Conservation (phyloP, 1,139 yeast species). For the Sugiyamaella paludigena region DNA sequence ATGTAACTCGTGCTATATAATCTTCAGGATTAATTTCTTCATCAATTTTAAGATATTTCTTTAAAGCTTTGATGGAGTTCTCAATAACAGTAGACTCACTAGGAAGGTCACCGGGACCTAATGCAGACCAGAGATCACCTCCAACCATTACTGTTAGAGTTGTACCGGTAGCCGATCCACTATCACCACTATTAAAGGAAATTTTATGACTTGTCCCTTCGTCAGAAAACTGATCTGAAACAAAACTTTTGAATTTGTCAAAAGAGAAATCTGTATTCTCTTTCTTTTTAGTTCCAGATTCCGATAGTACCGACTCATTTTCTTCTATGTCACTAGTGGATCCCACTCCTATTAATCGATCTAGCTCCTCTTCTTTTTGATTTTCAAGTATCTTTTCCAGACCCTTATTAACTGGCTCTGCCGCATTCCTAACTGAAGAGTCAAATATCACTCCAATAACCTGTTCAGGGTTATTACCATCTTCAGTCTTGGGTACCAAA, state of each 20-base stretch:
- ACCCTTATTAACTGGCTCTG: slow-evolving; percentile 18
- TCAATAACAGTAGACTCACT: slow-evolving; percentile 45
- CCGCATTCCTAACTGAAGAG: slow-evolving; percentile 58
- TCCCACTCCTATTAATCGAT: slow-evolving; percentile 3
- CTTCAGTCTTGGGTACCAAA: slow-evolving; percentile 61
- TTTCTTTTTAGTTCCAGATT: neutral
- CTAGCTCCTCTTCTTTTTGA: neutral
- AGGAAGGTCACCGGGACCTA: slow-evolving; percentile 42
- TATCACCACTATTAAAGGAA: neutral
- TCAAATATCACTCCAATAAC: slow-evolving; percentile 88
- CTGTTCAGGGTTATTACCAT: slow-evolving; percentile 51
- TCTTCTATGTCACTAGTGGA: neutral
- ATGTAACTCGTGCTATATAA: slow-evolving; percentile 37
- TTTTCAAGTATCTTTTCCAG: slow-evolving; percentile 6
- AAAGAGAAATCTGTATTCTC: neutral
- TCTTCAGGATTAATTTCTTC: slow-evolving; percentile 43
- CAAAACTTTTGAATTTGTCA: slow-evolving; percentile 8
- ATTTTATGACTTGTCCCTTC: neutral
- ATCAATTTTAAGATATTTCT: slow-evolving; percentile 45
- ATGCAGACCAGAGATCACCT: slow-evolving; percentile 58
- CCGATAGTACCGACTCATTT: neutral
- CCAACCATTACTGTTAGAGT: slow-evolving; percentile 90
- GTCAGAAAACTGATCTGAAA: slow-evolving; percentile 17
- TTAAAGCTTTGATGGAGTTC: slow-evolving; percentile 49
- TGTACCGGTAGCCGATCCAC: slow-evolving; percentile 43